Conservation (phyloP, 2,329 filamentous ascomycete genomes). For the Diaporthe citrichinensis region DNA sequence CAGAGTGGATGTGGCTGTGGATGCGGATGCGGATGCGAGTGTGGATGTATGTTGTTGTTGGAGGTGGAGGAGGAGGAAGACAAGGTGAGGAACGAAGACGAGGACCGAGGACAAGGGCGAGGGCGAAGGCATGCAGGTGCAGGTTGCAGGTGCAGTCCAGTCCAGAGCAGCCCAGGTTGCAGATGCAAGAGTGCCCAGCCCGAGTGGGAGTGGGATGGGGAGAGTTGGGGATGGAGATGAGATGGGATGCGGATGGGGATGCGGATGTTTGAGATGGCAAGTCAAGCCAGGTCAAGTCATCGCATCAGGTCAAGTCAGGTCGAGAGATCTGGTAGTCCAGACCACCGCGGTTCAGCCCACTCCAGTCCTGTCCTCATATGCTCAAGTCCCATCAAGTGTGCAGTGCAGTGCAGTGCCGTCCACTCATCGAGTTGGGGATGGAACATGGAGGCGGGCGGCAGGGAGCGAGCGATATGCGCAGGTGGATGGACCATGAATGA, state of each 20-base stretch:
- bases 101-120: slow-evolving; percentile 14
- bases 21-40: slow-evolving; percentile 5
- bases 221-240: slow-evolving; percentile 4
- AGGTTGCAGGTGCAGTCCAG: not conserved
- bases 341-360: not conserved
- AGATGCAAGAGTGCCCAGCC: slow-evolving; percentile 32
- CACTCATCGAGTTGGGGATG: slow-evolving; percentile 9
- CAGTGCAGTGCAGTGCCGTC: not conserved
- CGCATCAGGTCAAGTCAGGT: not conserved
- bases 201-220: not conserved
- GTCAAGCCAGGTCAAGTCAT: slow-evolving; percentile 13
- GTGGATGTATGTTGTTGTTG: not conserved
- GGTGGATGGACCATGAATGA: slow-evolving; percentile 5
- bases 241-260: slow-evolving; percentile 15
- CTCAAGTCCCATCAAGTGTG: not conserved
- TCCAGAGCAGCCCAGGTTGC: slow-evolving; percentile 5
- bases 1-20: slow-evolving; percentile 19
- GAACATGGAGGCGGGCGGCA: not conserved
- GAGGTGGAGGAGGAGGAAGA: not conserved
- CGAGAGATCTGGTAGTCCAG: not conserved
- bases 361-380: not conserved
- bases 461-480: slow-evolving; percentile 28
- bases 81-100: not conserved
- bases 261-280: slow-evolving; percentile 32
- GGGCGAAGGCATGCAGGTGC: slow-evolving; percentile 16